Conservation (phyloP, 2,329 filamentous ascomycete species). For the Trichophyton mentagrophytes region DNA sequence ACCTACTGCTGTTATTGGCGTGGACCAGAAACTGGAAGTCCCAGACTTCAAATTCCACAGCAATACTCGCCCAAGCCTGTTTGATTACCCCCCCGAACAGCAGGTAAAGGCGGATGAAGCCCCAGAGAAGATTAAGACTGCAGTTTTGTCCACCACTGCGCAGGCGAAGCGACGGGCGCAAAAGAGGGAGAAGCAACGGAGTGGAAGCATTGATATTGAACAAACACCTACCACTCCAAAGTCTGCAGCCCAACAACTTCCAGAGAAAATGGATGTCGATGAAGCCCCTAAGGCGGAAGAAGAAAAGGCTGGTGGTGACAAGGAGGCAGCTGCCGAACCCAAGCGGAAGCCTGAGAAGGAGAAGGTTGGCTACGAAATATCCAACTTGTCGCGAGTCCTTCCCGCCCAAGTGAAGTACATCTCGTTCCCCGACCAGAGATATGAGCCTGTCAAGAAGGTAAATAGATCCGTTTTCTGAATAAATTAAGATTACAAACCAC, state of each 20-base stretch:
- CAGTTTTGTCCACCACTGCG: slow-evolving; percentile 88
- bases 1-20: slow-evolving; percentile 89
- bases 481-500: background rate
- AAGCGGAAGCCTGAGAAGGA: slow-evolving; percentile 94
- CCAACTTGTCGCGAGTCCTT: slow-evolving; percentile 93
- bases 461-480: slow-evolving; percentile 18
- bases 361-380: slow-evolving; percentile 88
- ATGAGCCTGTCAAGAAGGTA: slow-evolving; percentile 87
- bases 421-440: slow-evolving; percentile 78
- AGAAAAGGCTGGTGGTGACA: slow-evolving; percentile 49
- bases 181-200: slow-evolving; percentile 79
- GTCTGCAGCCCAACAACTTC: slow-evolving; percentile 39
- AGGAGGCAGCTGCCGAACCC: slow-evolving; percentile 43
- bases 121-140: slow-evolving; percentile 85
- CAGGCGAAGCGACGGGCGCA: slow-evolving; percentile 91
- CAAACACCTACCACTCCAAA: slow-evolving; percentile 63
- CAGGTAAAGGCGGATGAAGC: slow-evolving; percentile 91
- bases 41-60: slow-evolving; percentile 93
- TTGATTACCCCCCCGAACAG: slow-evolving; percentile 94
- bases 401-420: slow-evolving; percentile 91
- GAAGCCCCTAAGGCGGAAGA: slow-evolving; percentile 52
- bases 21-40: slow-evolving; percentile 87
- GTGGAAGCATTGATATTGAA: slow-evolving; percentile 94
- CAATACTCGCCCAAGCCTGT: slow-evolving; percentile 84
- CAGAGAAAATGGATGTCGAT: slow-evolving; percentile 74